These are phyloP conservation scores for Rehmannia glutinosa DNA, from an alignment of 257 asterid species.

Conservation along the genomic window DNA sequence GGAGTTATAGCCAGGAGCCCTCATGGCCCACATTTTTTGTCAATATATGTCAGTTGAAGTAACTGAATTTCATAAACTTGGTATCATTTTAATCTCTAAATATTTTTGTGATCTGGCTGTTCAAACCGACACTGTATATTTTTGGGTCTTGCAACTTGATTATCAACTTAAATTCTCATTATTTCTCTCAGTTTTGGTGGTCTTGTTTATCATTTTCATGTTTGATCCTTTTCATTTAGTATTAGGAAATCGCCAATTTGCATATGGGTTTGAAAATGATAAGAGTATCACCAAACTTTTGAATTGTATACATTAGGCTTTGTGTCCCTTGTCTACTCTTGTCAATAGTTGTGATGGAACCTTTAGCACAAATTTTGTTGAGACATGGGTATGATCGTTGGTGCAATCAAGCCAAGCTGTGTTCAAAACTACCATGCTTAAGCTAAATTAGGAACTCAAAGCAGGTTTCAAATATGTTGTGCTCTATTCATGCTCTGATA, in stretches of 20 bases:
- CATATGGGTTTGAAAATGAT: not conserved
- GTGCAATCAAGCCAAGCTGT: no score
- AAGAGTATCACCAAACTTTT: not conserved
- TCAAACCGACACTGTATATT: not conserved
- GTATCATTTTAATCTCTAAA: not conserved
- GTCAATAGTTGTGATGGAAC: not conserved
- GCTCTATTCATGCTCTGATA: no score
- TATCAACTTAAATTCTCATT: not conserved
- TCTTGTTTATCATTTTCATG: not conserved
- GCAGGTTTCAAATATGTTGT: no score
- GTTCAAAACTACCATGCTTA: no score
- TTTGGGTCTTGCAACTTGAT: not conserved
- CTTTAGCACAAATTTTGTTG: not conserved
- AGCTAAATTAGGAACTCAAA: no score
- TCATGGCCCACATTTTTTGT: not conserved
- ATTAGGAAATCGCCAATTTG: not conserved
- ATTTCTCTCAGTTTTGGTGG: not conserved
- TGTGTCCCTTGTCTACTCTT: not conserved
- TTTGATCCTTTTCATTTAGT: slow-evolving; percentile 4
- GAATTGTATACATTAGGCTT: not conserved
- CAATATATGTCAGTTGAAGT: not conserved
- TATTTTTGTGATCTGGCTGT: not conserved
- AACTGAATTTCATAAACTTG: not conserved
- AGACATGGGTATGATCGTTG: not conserved
- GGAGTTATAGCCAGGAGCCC: not conserved